phyloP scores from a whole-genome alignment of 2,329 filamentous ascomycete genomes.

The Venturia aucupariae region DNA sequence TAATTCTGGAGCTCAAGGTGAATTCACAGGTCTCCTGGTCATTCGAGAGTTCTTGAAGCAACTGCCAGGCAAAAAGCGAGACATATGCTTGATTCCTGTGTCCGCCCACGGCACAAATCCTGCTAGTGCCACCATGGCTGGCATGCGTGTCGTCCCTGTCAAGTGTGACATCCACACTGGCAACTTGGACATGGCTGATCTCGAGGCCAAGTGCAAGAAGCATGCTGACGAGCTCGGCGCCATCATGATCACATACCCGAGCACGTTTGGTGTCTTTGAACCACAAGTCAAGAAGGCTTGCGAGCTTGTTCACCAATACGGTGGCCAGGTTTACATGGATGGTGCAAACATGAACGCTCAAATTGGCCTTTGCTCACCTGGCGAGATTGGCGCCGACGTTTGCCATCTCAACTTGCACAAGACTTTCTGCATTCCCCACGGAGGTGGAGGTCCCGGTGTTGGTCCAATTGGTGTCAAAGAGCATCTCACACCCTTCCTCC shows the following conservation, averaged over 20 bases:
- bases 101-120: constrained; percentile 96
- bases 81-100: constrained; percentile 89
- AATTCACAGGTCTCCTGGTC: constrained; percentile 81
- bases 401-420: constrained; percentile 98
- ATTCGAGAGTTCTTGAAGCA: constrained; percentile 70
- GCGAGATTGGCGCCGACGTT: constrained; percentile 90
- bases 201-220: constrained; percentile 82
- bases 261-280: constrained; percentile 92
- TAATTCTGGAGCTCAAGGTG: constrained; percentile 92
- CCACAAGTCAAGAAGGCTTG: constrained; percentile 79
- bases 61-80: constrained; percentile 58
- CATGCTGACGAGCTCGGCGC: constrained; percentile 77
- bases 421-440: constrained; percentile 97
- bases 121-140: constrained; percentile 88
- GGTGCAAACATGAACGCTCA: constrained; percentile 98
- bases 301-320: constrained; percentile 73
- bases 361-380: constrained; percentile 88
- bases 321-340: constrained; percentile 97
- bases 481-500: constrained; percentile 68
- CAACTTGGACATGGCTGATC: constrained; percentile 78
- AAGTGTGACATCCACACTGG: constrained; percentile 83
- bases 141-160: constrained; percentile 86
- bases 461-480: constrained; percentile 87
- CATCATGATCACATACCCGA: constrained; percentile 96
- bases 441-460: constrained; percentile 86